A percentile compares a stretch with the other conserved stretches of the same genome.
These are phyloP conservation scores for Solanum chacoense DNA, from an alignment of 305 asterid species.

Conservation along the genomic window DNA sequence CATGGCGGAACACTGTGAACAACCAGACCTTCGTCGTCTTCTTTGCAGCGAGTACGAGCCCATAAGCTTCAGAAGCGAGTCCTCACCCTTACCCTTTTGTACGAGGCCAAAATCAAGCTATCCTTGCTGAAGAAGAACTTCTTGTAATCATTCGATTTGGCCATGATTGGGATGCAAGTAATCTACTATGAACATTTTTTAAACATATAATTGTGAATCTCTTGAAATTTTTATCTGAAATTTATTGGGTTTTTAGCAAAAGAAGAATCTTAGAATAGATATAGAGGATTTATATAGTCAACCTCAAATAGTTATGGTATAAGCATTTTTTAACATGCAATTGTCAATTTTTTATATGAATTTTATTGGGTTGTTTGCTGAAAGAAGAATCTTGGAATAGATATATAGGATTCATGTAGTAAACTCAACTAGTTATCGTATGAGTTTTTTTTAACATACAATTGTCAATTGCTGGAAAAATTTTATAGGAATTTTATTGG, in stretches of 20 bases:
- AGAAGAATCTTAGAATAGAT: background rate
- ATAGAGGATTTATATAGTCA: background rate
- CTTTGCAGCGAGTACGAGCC: too few relatives aligned
- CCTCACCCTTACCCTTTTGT: too few relatives aligned
- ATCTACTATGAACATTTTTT: background rate
- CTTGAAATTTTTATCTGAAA: background rate
- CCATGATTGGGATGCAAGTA: slow-evolving; percentile 67
- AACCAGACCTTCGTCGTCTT: too few relatives aligned
- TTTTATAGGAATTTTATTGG: too few relatives aligned
- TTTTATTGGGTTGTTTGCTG: background rate
- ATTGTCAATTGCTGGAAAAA: too few relatives aligned
- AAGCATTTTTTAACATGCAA: background rate
- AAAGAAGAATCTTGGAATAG: too few relatives aligned
- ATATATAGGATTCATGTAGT: too few relatives aligned
- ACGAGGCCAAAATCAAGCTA: slow-evolving; percentile 34
- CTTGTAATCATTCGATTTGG: slow-evolving; percentile 66
- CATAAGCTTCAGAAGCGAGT: too few relatives aligned
- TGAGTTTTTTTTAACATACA: too few relatives aligned
- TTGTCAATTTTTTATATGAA: background rate
- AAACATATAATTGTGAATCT: background rate
- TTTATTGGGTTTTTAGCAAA: background rate
- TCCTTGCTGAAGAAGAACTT: slow-evolving; percentile 84
- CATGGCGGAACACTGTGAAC: too few relatives aligned
- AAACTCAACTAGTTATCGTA: too few relatives aligned
- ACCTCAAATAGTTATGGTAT: background rate